phyloP scores from a whole-genome alignment of 2,329 filamentous ascomycete genomes.

The Fusarium denticulatum region DNA sequence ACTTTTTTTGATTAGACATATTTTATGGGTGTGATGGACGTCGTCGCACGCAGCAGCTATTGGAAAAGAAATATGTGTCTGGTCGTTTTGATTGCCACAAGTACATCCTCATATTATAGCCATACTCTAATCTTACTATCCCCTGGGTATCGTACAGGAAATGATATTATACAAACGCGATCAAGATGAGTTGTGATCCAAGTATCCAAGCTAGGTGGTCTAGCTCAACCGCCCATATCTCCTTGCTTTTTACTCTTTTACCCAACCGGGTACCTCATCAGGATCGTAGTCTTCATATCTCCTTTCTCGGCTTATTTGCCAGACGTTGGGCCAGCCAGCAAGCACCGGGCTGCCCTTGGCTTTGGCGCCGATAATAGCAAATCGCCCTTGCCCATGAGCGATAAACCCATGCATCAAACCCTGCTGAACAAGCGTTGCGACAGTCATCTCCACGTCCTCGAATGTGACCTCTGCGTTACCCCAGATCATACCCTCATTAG shows the following conservation, averaged over 20 bases:
- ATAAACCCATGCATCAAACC: slow-evolving; percentile 86
- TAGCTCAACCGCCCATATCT: background rate
- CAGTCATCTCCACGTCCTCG: slow-evolving; percentile 78
- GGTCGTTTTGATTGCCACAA: slow-evolving; percentile 5
- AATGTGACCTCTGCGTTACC: slow-evolving; percentile 69
- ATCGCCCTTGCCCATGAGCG: slow-evolving; percentile 77
- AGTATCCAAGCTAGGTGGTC: slow-evolving; percentile 4
- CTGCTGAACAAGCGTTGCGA: slow-evolving; percentile 81
- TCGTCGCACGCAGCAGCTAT: slow-evolving; percentile 18
- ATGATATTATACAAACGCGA: slow-evolving; percentile 27
- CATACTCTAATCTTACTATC: slow-evolving; percentile 6
- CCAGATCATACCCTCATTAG: slow-evolving; percentile 69
- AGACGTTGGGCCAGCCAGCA: slow-evolving; percentile 81
- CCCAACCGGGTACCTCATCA: slow-evolving; percentile 80
- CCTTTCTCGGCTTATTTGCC: slow-evolving; percentile 72
- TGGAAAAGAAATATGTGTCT: slow-evolving; percentile 33
- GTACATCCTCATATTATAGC: background rate
- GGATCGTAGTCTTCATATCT: slow-evolving; percentile 68
- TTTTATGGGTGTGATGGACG: slow-evolving; percentile 33
- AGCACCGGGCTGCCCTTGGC: slow-evolving; percentile 69
- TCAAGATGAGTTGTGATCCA: background rate
- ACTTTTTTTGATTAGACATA: slow-evolving; percentile 37
- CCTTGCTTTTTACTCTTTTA: slow-evolving; percentile 54
- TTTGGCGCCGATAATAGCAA: slow-evolving; percentile 84
- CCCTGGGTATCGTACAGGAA: slow-evolving; percentile 34